Percentiles rank a stretch among this genome's conserved stretches.
phyloP scores from a whole-genome alignment of 768 basidiomycete species.

The Hericium erinaceus region DNA sequence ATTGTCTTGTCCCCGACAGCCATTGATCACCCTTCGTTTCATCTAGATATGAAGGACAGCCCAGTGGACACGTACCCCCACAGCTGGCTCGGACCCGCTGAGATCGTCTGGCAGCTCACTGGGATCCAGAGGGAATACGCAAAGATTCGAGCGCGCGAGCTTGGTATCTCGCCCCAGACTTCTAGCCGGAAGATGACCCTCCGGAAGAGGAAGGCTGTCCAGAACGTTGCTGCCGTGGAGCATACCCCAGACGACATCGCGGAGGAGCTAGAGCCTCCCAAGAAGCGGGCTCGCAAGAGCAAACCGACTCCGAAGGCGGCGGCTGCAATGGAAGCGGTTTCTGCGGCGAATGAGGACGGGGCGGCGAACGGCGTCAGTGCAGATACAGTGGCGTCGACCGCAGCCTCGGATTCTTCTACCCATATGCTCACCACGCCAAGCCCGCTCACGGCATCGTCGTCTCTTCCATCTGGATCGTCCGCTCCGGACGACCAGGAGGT shows the following conservation, averaged over 20 bases:
- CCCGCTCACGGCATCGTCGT: slow-evolving; percentile 9
- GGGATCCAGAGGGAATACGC: slow-evolving; percentile 11
- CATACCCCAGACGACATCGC: slow-evolving; percentile 2
- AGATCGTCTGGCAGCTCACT: slow-evolving; percentile 14
- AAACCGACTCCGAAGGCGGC: neutral
- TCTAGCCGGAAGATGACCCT: slow-evolving; percentile 4
- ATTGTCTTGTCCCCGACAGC: neutral
- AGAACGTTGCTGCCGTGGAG: slow-evolving; percentile 4
- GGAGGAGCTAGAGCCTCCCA: slow-evolving; percentile 9
- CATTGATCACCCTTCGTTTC: neutral
- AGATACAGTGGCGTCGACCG: neutral
- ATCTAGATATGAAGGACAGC: neutral
- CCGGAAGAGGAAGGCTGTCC: slow-evolving; percentile 2
- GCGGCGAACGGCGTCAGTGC: neutral
- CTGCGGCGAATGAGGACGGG: neutral
- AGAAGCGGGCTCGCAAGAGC: slow-evolving; percentile 7
- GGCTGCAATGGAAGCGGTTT: neutral
- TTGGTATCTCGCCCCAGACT: neutral
- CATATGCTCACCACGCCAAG: slow-evolving; percentile 4
- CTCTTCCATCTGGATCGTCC: slow-evolving; percentile 6
- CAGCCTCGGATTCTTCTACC: no score
- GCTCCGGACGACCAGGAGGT: neutral
- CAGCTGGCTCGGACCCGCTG: slow-evolving; percentile 11
- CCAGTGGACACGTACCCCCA: slow-evolving; percentile 10
- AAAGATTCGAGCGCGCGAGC: slow-evolving; percentile 5